phyloP scores from a whole-genome alignment of 179 eudicot species.

The Pouteria campechiana region DNA sequence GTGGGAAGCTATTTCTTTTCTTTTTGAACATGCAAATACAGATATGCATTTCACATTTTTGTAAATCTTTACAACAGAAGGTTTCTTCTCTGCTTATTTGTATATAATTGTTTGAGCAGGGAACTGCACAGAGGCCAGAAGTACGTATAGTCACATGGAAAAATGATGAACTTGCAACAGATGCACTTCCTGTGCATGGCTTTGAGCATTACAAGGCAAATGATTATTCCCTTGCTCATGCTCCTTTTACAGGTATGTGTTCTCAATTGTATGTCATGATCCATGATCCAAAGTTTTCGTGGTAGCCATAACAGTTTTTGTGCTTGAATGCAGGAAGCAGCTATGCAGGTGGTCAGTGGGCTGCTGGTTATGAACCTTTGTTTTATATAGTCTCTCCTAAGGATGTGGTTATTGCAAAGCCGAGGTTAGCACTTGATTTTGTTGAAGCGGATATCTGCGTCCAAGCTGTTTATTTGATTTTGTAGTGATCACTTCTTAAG shows the following conservation, averaged over 20 bases:
- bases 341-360: slow-evolving; percentile 89
- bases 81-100: too few relatives aligned
- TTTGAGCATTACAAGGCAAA: slow-evolving; percentile 97
- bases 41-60: too few relatives aligned
- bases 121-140: slow-evolving; percentile 96
- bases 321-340: slow-evolving; percentile 58
- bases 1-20: too few relatives aligned
- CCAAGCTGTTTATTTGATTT: too few relatives aligned
- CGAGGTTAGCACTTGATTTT: slow-evolving; percentile 40
- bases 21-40: too few relatives aligned
- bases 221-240: slow-evolving; percentile 84
- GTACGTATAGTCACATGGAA: slow-evolving; percentile 95
- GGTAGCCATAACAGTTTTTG: background rate
- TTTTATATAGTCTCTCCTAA: slow-evolving; percentile 94
- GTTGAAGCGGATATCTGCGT: too few relatives aligned
- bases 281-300: background rate
- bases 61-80: too few relatives aligned
- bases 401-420: slow-evolving; percentile 94
- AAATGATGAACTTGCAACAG: slow-evolving; percentile 94
- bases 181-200: slow-evolving; percentile 88
- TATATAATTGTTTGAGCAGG: slow-evolving; percentile 36
- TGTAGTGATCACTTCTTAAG: too few relatives aligned
- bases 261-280: background rate
- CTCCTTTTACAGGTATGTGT: slow-evolving; percentile 77
- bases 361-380: slow-evolving; percentile 92